These are phyloP conservation scores for Ceratorhiza oryzae-sativae DNA, from an alignment of 1,284 basidiomycete species.

Conservation along the genomic window DNA sequence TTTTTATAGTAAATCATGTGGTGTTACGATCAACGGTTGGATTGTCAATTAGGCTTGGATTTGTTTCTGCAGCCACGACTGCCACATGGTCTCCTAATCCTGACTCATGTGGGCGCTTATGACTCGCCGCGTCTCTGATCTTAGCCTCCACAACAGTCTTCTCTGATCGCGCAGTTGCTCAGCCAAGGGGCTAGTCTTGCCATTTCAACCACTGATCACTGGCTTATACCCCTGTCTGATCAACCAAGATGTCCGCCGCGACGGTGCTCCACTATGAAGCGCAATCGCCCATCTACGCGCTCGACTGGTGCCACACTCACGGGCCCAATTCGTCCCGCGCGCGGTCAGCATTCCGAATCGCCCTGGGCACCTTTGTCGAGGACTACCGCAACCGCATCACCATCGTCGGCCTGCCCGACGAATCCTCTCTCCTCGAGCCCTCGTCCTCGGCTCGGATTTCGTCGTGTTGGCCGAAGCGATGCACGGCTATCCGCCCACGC, in stretches of 20 bases:
- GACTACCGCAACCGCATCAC: conserved; percentile 83
- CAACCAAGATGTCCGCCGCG: conserved; percentile 39
- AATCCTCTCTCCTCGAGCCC: conserved; percentile 75
- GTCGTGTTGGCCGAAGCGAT: conserved; percentile 77
- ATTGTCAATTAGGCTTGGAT: no score
- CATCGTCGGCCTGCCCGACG: conserved; percentile 81
- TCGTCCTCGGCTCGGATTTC: conserved; percentile 60
- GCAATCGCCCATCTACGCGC: conserved; percentile 68
- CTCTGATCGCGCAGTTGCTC: no score
- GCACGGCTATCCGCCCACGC: conserved; percentile 85
- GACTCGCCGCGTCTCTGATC: no score
- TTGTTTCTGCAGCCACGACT: no score
- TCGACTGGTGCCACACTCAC: conserved; percentile 85
- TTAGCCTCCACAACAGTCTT: no score
- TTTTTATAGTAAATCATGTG: no score
- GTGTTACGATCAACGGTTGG: no score
- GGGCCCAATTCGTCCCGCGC: conserved; percentile 70
- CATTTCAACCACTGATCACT: no score
- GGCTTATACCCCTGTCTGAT: no score
- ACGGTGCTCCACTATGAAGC: conserved; percentile 48
- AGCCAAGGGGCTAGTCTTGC: no score
- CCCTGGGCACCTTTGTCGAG: conserved; percentile 78
- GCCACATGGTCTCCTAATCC: no score
- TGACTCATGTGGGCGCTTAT: no score
- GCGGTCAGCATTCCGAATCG: conserved; percentile 80